Evolutionary conservation across 2,329 filamentous ascomycete species (phyloP).

Genomic region (Magnaporthales sp.): DNA sequence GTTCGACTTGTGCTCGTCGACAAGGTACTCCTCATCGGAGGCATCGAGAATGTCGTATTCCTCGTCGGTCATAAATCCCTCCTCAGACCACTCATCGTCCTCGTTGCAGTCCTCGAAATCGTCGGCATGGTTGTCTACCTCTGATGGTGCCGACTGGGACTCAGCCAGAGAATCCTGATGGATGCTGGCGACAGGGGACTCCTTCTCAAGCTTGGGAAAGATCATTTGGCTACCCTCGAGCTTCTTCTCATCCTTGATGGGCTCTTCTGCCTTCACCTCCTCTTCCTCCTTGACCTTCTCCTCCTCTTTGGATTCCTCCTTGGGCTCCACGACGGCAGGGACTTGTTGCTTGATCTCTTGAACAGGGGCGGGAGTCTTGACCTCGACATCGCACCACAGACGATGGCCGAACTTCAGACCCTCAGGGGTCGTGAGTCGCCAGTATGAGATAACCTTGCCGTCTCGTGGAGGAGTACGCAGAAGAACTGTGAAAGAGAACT

Average conservation of each 20-base stretch:
- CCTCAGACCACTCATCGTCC: conserved; percentile 56
- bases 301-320: conserved; percentile 36
- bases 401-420: conserved; percentile 84
- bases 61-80: conserved; percentile 89
- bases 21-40: conserved; percentile 75
- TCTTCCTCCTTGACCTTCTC: conserved; percentile 60
- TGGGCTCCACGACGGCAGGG: conserved; percentile 12
- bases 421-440: conserved; percentile 78
- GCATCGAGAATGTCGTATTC: conserved; percentile 97
- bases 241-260: conserved; percentile 7
- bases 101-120: conserved; percentile 44
- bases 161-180: conserved; percentile 42
- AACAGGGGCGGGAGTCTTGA: conserved; percentile 31
- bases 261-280: conserved; percentile 59
- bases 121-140: conserved; percentile 28
- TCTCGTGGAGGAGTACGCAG: conserved; percentile 71
- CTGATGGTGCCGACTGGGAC: background rate
- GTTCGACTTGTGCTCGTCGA: conserved; percentile 35
- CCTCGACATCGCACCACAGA: conserved; percentile 87
- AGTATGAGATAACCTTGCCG: conserved; percentile 87
- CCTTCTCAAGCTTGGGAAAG: conserved; percentile 93
- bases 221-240: conserved; percentile 65
- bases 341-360: conserved; percentile 17
- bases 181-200: conserved; percentile 76
- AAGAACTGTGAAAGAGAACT: conserved; percentile 71